These are phyloP conservation scores for Endocladia muricata DNA, from an alignment of 31 red algal species.

Conservation along the genomic window DNA sequence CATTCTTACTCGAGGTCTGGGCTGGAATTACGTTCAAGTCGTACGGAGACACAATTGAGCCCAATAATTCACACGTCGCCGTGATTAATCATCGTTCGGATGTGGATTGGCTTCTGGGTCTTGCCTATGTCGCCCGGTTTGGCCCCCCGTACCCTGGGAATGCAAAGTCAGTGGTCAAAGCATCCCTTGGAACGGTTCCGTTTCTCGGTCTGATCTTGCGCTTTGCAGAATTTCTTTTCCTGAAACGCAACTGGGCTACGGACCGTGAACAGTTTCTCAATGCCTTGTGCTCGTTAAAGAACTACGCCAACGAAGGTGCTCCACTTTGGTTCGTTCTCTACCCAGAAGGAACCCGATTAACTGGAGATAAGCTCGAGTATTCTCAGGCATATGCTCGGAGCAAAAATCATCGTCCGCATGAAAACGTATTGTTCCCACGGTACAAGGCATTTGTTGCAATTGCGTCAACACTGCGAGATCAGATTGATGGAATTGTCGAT, in stretches of 20 bases:
- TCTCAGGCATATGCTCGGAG: constrained; percentile 43
- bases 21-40: constrained; percentile 34
- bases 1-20: constrained; percentile 63
- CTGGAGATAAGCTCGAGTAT: constrained; percentile 38
- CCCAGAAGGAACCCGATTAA: constrained; percentile 82
- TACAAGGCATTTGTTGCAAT: constrained; percentile 74
- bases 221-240: constrained; percentile 54
- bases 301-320: constrained; percentile 27
- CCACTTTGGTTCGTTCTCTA: constrained; percentile 83
- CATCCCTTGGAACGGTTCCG: constrained; percentile 51
- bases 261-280: constrained; percentile 36
- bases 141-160: constrained; percentile 59
- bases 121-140: constrained; percentile 54
- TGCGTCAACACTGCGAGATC: constrained; percentile 27
- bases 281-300: constrained; percentile 12
- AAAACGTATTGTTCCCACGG: constrained; percentile 74
- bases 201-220: constrained; percentile 57
- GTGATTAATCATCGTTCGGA: constrained; percentile 63
- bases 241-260: constrained; percentile 43
- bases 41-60: constrained; percentile 51
- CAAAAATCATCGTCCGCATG: constrained; percentile 29
- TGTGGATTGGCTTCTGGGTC: constrained; percentile 61
- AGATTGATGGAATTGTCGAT: constrained; percentile 57
- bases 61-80: constrained; percentile 22
- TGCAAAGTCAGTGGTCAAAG: constrained; percentile 69